Base-by-base conservation (phyloP, 176 grass and related monocot species). In the Calamus simplicifolius region DNA sequence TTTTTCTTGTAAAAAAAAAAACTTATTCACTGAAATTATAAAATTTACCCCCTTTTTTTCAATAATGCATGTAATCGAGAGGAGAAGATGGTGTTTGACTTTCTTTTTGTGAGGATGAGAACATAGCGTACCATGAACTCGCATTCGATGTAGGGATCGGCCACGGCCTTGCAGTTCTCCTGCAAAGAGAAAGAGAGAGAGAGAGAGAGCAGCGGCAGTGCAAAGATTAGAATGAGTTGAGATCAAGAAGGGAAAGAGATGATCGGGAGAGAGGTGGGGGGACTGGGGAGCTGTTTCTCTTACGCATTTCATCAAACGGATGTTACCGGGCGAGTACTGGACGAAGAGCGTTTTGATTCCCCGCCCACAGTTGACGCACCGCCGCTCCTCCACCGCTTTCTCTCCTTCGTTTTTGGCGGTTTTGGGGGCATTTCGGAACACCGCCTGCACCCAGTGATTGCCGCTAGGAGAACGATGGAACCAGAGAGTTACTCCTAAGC, bases 241-340 rank as follows among this genome's bases (percentile, higher is more conserved):
- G 3, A 31, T 59, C 53, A 12, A 61, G 17, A 6, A 49, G 28
- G 53, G 17, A 54, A 25, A 5, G 13, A 12, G 16, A 2, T 4
- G 53, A 27, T 6, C 0, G 16, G 25, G 7, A 43, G 7, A 12
- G 8, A 43, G 35, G 35, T 10, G 1, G 7, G n/a, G n/a, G n/a
- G n/a, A n/a, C n/a, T n/a, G n/a, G n/a, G 35, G 35, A 43, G 8
- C 35, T 7, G 28, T 4, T 19, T 58, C 52, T 73, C 77, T 56
- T 85, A 90, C 91, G 54, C 91, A 90, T 96, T 90, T 96, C 83
- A 90, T 90, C 86, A 96, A 69, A 69, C 86, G 83, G 64, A 90
- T 96, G 83, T 90, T 96, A 80, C 91, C 86, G 28, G 77, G 86
- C 0, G 83, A 90, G 61, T 96, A 96, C 80, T 90, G 91, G 69